Percentiles rank a stretch among this genome's conserved stretches.
Conservation (phyloP, 305 asterid species). For the Plantago coronopus region DNA sequence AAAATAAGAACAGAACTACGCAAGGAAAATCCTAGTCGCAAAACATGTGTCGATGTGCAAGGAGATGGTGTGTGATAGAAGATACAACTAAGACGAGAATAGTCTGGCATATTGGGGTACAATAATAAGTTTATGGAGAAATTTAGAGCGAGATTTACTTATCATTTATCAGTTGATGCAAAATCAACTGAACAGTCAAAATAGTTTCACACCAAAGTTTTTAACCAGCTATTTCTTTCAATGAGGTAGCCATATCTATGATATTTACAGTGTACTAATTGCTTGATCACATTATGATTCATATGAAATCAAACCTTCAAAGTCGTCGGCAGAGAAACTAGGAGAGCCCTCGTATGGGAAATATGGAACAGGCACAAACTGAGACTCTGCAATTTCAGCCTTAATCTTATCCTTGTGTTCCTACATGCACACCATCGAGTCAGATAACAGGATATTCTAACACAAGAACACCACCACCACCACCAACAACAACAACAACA, state of each 20-base stretch:
- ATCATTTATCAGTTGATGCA: background rate
- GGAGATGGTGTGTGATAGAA: background rate
- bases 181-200: background rate
- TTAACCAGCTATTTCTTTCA: background rate
- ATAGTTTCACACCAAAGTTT: background rate
- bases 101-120: too few relatives aligned
- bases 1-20: constrained; percentile 13
- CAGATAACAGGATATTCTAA: constrained; percentile 9
- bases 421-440: constrained; percentile 37
- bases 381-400: constrained; percentile 61
- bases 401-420: constrained; percentile 64
- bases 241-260: constrained; percentile 6
- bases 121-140: background rate
- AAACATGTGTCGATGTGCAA: background rate
- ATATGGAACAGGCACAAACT: constrained; percentile 45
- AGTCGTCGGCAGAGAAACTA: constrained; percentile 77
- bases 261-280: constrained; percentile 1
- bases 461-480: constrained; percentile 1
- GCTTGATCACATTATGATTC: constrained; percentile 7
- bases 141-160: background rate
- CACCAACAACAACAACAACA: too few relatives aligned
- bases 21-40: background rate
- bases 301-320: constrained; percentile 55
- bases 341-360: constrained; percentile 47
- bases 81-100: background rate